Conservation (phyloP, 2,329 filamentous ascomycete species). For the Gnomoniopsis sp. region DNA sequence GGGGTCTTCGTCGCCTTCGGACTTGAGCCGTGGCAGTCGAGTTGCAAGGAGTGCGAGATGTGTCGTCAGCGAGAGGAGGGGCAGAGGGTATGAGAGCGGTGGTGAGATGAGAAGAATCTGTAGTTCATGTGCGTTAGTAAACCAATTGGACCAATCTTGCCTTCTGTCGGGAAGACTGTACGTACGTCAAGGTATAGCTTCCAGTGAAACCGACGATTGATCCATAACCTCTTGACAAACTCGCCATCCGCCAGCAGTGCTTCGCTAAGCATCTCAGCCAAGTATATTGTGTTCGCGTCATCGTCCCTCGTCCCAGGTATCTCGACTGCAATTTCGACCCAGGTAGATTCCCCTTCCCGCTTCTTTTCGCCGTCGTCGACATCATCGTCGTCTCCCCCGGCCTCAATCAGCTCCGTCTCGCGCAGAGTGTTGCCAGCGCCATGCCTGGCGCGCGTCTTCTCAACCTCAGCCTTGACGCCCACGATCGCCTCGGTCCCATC, state of each 20-base stretch:
- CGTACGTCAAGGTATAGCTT: slow-evolving; percentile 89
- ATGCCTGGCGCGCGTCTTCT: slow-evolving; percentile 53
- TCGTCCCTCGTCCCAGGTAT: slow-evolving; percentile 90
- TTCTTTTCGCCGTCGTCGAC: slow-evolving; percentile 37
- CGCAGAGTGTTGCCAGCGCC: slow-evolving; percentile 25
- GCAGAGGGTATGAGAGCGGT: slow-evolving; percentile 87
- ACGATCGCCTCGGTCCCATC: slow-evolving; percentile 96
- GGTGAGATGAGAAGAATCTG: slow-evolving; percentile 92
- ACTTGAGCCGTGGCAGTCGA: slow-evolving; percentile 78
- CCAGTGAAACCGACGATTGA: slow-evolving; percentile 94
- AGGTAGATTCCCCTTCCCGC: slow-evolving; percentile 55
- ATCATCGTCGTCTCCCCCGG: slow-evolving; percentile 29
- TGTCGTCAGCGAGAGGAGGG: slow-evolving; percentile 86
- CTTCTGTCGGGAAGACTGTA: slow-evolving; percentile 21
- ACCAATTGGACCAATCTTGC: not conserved
- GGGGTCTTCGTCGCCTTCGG: slow-evolving; percentile 90
- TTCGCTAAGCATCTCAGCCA: slow-evolving; percentile 85
- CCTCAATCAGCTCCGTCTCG: slow-evolving; percentile 21
- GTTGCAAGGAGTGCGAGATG: slow-evolving; percentile 90
- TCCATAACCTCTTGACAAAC: slow-evolving; percentile 70
- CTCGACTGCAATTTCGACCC: slow-evolving; percentile 89
- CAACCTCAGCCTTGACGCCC: slow-evolving; percentile 91
- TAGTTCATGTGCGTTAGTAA: slow-evolving; percentile 13
- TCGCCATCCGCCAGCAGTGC: slow-evolving; percentile 72
- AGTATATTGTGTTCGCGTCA: slow-evolving; percentile 81